Conservation (phyloP, 495 filamentous ascomycete species). For the Talaromyces nanjingensis region DNA sequence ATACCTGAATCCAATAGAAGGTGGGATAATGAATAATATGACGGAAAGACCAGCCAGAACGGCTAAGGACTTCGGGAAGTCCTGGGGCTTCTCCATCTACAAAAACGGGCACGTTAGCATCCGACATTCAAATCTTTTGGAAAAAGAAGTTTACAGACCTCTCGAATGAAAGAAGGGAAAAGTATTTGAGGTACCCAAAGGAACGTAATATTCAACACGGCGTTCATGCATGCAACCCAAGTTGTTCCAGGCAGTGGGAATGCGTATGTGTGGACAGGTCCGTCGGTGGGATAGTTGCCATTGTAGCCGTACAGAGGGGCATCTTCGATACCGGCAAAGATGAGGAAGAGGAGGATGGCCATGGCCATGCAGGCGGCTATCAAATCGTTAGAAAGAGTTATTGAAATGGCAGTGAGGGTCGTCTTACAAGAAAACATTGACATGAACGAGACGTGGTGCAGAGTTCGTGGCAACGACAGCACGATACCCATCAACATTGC, state of each 20-base stretch:
- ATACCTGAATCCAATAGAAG: conserved; percentile 68
- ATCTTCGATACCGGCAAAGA: conserved; percentile 66
- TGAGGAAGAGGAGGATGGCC: conserved; percentile 70
- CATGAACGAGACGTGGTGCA: conserved; percentile 63
- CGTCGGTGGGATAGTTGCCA: conserved; percentile 43
- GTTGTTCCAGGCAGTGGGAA: conserved; percentile 62
- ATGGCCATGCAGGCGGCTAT: conserved; percentile 74
- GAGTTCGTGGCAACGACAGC: conserved; percentile 75
- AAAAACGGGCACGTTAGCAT: not conserved
- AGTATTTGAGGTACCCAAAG: conserved; percentile 93
- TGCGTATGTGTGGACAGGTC: conserved; percentile 47
- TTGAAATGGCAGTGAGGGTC: too few relatives aligned
- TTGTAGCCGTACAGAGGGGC: conserved; percentile 56
- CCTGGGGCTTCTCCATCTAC: conserved; percentile 76
- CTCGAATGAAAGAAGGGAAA: conserved; percentile 76
- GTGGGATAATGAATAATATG: conserved; percentile 71
- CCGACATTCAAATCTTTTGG: not conserved
- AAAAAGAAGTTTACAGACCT: too few relatives aligned
- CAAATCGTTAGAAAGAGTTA: too few relatives aligned
- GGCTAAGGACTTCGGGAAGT: conserved; percentile 86
- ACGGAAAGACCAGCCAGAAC: conserved; percentile 78
- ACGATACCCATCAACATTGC: conserved; percentile 63
- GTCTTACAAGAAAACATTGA: conserved; percentile 55
- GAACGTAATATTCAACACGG: conserved; percentile 85
- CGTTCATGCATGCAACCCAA: conserved; percentile 71